Evolutionary conservation across 768 basidiomycete species (phyloP), one percentile per base, ranked within the genome.

Genomic region (Termitomyces sp.): DNA sequence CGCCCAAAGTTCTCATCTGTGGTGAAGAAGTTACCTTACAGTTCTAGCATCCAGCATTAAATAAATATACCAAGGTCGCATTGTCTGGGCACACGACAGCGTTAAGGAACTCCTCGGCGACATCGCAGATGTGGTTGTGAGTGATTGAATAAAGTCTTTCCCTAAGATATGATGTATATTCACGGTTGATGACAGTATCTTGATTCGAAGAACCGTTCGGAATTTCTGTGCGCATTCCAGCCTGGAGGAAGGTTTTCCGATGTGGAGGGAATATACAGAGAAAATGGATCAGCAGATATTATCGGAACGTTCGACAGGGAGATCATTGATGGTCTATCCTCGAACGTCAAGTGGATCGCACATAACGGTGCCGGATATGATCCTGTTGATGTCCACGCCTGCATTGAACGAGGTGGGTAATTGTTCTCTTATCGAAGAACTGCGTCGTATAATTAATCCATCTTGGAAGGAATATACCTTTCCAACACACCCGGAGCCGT

Each of bases 321-420:
- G 60, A 76, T 96, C 62, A 78, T 97, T 62, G 71, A 77, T 50
- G 82, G 79, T 0, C 76, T 97, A 10, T 86, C 92, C 1, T 60
- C 77, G 1, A 78, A 76, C 20, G 79, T 95, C 60, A 86, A 86
- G 66, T 94, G 89, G 87, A 92, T 96, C 67, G 90, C 87, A 1
- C 93, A 94, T 70, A 94, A 94, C 57, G 94, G 94, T 11, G 93
- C 94, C 0, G 93, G 94, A 0, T 97, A 97, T 68, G 93, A 97
- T 68, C 85, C 87, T 60, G 87, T 96, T 62, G 88, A 94, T 66
- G 83, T 94, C 16, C 70, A 72, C 7, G 87, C 87, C 4, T 88
- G 87, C 70, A 89, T 83, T 66, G 81, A 78, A 10, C 80, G 79
- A 70, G 90, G 91, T 88, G 10, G 63, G 18, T 70, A 61, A 18